Evolutionary conservation across 2,329 filamentous ascomycete species (phyloP).

Genomic region (Chalaropsis ovoidea): DNA sequence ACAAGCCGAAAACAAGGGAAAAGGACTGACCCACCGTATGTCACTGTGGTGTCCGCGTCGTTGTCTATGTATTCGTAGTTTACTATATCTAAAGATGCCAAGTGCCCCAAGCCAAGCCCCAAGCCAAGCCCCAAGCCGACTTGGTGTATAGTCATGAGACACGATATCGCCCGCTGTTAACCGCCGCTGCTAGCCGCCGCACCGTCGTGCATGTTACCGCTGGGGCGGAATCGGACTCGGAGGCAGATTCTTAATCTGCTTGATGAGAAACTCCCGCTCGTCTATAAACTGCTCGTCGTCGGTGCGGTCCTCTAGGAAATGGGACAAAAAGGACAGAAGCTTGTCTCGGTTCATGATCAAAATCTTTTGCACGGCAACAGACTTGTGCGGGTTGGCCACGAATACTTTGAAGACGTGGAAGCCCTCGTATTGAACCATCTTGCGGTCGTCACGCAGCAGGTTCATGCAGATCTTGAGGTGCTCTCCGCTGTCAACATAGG

Average conservation of each 20-base stretch:
- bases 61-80: conserved; percentile 4
- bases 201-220: conserved; percentile 31
- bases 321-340: conserved; percentile 75
- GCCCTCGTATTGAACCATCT: conserved; percentile 98
- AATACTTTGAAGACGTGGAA: conserved; percentile 99
- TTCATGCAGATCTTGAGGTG: conserved; percentile 99
- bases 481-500: conserved; percentile 88
- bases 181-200: not conserved
- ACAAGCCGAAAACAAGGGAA: not conserved
- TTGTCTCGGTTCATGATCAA: conserved; percentile 93
- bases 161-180: not conserved
- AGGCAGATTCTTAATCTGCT: conserved; percentile 71
- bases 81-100: conserved; percentile 4
- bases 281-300: conserved; percentile 98
- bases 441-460: conserved; percentile 82
- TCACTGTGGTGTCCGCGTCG: not conserved
- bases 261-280: conserved; percentile 92
- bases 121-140: not conserved
- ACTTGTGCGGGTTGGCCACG: conserved; percentile 96
- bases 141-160: not conserved
- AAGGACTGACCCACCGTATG: not conserved
- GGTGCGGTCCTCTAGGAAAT: conserved; percentile 86
- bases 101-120: not conserved
- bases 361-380: conserved; percentile 88
- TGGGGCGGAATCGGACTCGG: conserved; percentile 46